Conservation (phyloP, 371 early-diverging fungal species). For the Mucor racemosus region DNA sequence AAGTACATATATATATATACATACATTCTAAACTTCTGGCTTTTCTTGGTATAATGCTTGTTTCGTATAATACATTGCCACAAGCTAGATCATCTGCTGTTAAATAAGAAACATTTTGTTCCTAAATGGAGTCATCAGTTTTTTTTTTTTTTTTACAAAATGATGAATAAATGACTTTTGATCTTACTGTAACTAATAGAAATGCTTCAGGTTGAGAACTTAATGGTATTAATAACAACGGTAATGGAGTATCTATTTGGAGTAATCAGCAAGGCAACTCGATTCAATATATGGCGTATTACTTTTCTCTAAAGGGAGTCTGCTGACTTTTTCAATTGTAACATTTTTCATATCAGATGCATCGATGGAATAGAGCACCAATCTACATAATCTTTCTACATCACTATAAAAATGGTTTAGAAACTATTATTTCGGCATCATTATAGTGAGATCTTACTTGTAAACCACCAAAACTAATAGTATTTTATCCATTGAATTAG, state of each 20-base stretch:
- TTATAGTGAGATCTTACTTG: constrained; percentile 23
- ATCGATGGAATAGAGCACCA: constrained; percentile 40
- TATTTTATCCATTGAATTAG: constrained; percentile 31
- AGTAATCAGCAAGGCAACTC: neutral
- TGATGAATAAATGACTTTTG: no score
- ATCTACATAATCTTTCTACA: constrained; percentile 39
- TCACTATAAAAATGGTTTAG: constrained; percentile 26
- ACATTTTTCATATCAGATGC: constrained; percentile 32
- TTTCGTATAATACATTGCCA: constrained; percentile 44
- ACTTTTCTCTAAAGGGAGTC: constrained; percentile 44
- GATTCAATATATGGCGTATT: neutral
- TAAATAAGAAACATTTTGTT: constrained; percentile 30
- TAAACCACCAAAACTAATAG: constrained; percentile 38
- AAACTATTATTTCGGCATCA: no score
- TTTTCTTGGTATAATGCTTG: constrained; percentile 27
- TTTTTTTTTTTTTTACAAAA: no score
- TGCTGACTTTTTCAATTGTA: constrained; percentile 36
- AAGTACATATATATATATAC: no score
- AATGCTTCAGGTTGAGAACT: constrained; percentile 37
- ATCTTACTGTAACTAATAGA: constrained; percentile 41
- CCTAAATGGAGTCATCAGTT: constrained; percentile 2
- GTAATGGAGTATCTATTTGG: constrained; percentile 39
- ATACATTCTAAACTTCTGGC: constrained; percentile 32
- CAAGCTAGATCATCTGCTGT: constrained; percentile 37
- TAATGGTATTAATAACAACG: constrained; percentile 43